These are phyloP conservation scores for Sistotremastrum niveocremeum DNA, from an alignment of 768 basidiomycete species.

Conservation along the genomic window DNA sequence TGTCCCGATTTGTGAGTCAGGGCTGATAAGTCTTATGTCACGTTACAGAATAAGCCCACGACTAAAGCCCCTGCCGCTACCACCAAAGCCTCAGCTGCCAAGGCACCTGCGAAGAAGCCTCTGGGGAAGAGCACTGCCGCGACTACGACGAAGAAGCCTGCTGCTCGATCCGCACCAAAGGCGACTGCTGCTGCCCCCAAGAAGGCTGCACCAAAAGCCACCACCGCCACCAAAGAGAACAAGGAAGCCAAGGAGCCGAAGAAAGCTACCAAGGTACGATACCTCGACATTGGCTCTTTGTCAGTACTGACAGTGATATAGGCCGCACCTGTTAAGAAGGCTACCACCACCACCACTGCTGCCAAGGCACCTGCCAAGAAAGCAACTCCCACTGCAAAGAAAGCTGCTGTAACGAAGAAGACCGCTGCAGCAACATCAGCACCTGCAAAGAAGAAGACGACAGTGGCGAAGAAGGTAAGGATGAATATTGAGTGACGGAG, in stretches of 20 bases:
- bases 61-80: constrained; percentile 18
- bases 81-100: constrained; percentile 5
- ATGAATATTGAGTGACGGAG: background rate
- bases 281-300: background rate
- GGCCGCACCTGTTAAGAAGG: constrained; percentile 1
- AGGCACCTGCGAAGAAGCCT: no score
- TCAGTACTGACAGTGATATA: background rate
- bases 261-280: constrained; percentile 10
- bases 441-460: constrained; percentile 21
- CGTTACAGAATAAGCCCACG: constrained; percentile 27
- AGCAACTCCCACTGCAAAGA: constrained; percentile 14
- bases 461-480: constrained; percentile 15
- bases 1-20: constrained; percentile 8
- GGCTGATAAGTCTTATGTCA: background rate
- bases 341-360: constrained; percentile 8
- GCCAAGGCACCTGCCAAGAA: constrained; percentile 29
- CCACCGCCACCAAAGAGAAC: constrained; percentile 11
- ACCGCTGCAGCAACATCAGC: constrained; percentile 23
- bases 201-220: constrained; percentile 16
- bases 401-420: constrained; percentile 26
- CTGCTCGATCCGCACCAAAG: constrained; percentile 10
- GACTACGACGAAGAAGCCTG: no score
- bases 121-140: no score
- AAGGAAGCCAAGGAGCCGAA: constrained; percentile 10
- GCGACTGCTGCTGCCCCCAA: constrained; percentile 20